Percentiles rank a stretch among this genome's conserved stretches.
phyloP scores from a whole-genome alignment of 2,329 filamentous ascomycete genomes.

The Diaporthe capsici region DNA sequence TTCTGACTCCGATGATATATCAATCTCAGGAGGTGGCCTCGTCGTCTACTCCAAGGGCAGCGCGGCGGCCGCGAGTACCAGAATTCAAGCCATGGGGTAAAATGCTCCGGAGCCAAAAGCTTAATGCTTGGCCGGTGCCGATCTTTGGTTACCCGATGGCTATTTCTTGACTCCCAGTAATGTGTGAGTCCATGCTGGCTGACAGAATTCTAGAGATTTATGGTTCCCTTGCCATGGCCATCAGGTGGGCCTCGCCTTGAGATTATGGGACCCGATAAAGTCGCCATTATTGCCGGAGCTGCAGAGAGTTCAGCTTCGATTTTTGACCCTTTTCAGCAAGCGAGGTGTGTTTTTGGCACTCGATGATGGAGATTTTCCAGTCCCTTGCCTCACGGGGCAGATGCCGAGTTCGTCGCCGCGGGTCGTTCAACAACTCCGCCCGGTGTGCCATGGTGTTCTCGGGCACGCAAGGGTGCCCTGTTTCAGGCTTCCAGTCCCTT shows the following conservation, averaged over 20 bases:
- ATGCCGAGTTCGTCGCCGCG: constrained; percentile 24
- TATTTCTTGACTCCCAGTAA: background rate
- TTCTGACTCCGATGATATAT: constrained; percentile 26
- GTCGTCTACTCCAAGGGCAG: background rate
- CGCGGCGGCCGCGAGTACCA: constrained; percentile 7
- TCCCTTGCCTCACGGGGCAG: constrained; percentile 10
- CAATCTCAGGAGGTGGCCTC: background rate
- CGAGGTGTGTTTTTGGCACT: constrained; percentile 28
- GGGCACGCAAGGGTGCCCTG: constrained; percentile 32
- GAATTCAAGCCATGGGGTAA: constrained; percentile 26
- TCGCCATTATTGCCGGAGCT: constrained; percentile 21
- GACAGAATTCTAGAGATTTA: background rate
- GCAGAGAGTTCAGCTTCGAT: constrained; percentile 14
- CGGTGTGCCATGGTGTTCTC: constrained; percentile 14
- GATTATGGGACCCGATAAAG: constrained; percentile 8
- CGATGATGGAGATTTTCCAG: constrained; percentile 11
- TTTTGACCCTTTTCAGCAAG: constrained; percentile 19
- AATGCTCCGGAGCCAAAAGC: constrained; percentile 37
- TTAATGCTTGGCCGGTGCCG: constrained; percentile 31
- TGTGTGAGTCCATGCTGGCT: constrained; percentile 24
- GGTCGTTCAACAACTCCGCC: constrained; percentile 25
- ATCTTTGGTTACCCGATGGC: constrained; percentile 19
- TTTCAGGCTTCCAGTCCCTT: constrained; percentile 11
- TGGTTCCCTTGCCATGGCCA: constrained; percentile 1
- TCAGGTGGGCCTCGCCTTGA: constrained; percentile 21